Conservation (phyloP, 2,329 filamentous ascomycete species). For the Epichloe coenophiala region DNA sequence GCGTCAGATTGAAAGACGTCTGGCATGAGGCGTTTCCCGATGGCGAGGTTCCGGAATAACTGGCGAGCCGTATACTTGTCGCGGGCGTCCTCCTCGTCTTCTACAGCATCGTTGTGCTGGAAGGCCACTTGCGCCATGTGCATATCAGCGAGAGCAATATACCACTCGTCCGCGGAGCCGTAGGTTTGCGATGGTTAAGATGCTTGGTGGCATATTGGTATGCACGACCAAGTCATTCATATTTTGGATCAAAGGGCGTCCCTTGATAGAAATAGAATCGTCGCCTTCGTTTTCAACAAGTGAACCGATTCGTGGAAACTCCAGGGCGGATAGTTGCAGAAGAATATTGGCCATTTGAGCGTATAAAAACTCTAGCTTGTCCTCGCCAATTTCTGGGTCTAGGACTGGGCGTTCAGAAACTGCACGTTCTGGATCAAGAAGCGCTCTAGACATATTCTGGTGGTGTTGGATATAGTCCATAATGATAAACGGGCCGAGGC, state of each 20-base stretch:
- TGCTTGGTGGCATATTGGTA: too few species aligned
- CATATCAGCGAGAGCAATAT: constrained; percentile 20
- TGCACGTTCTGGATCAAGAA: constrained; percentile 13
- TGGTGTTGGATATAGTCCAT: constrained; percentile 23
- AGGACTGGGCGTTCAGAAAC: too few species aligned
- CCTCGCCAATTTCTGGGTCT: too few species aligned
- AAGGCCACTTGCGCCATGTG: constrained; percentile 22
- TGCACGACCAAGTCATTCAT: too few species aligned
- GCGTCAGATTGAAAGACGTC: not conserved
- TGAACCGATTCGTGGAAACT: too few species aligned
- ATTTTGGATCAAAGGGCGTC: too few species aligned
- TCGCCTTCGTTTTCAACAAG: too few species aligned
- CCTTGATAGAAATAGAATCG: too few species aligned
- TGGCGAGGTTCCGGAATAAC: constrained; percentile 18
- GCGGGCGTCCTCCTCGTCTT: constrained; percentile 16
- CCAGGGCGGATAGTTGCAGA: too few species aligned
- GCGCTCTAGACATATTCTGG: constrained; percentile 14
- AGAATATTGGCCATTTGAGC: too few species aligned
- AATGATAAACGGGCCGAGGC: constrained; percentile 23
- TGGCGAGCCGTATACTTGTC: constrained; percentile 21
- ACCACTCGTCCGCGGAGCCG: constrained; percentile 17
- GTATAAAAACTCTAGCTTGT: too few species aligned
- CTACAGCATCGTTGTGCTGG: constrained; percentile 25
- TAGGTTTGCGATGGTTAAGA: too few species aligned
- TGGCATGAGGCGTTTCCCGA: constrained; percentile 4